Base-by-base conservation (phyloP, 495 filamentous ascomycete genomes). In the Trichoderma asperelloides region DNA sequence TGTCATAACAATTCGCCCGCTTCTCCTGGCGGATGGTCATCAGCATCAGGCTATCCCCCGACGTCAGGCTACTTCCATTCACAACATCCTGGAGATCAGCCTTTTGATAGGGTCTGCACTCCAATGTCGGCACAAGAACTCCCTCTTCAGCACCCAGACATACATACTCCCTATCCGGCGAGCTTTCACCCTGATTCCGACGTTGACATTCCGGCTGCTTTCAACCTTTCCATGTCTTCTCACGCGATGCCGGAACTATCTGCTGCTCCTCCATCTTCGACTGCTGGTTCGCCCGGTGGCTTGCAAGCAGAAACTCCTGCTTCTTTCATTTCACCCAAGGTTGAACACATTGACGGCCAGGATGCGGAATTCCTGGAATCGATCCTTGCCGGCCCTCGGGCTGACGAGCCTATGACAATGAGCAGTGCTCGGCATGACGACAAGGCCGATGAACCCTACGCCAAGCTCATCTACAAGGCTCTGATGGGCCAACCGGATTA, bases 381-480 rank as follows among this genome's bases (percentile, higher is more conserved):
- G 47, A 51, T n/a, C 18, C 16, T n/a, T 27, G 3, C 55, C 23
- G 16, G 6, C 3, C 27, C 55, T 21, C 13, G 27, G 4, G 49
- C 49, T 15, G 55, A 23, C 27, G 55, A 15, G 27, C 23, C 23
- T 9, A n/a, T 30, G 11, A 9, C 55, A 25, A n/a, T n/a, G n/a
- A 55, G n/a, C 49, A 21, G 49, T 55, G 49, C n/a, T 25, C 8
- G 21, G n/a, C 6, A 8, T 21, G 55, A 60, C 8, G 55, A 60
- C 6, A 80, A 78, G 60, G 65, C 69, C 7, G 83, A 85, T 12
- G 80, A 84, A 62, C 92, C 94, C 0, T 98, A 98, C 74, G 94
- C 95, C 0, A 79, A 88, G 69, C 83, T 97, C 15, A 93, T 98
- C 67, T 89, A 87, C 72, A 77, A 81, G 30, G 92, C 93, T 0